Conservation (phyloP, 2,329 filamentous ascomycete genomes). For the Epichloe bromicola region DNA sequence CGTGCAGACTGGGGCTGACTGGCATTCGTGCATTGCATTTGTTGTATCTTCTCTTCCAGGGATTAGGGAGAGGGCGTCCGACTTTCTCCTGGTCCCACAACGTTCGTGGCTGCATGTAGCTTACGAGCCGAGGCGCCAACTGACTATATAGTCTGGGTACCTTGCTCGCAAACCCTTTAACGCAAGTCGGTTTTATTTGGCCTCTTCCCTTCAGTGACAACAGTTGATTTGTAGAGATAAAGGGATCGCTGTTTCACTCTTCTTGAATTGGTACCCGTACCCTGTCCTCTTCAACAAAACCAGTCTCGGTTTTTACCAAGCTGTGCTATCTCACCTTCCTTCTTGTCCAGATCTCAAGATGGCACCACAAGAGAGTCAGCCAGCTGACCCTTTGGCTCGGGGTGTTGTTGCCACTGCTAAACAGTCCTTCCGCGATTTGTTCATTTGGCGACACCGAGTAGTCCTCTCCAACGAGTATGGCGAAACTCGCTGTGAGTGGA, state of each 20-base stretch:
- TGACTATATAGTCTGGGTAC: not conserved
- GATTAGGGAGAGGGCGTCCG: not conserved
- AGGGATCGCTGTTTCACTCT: not conserved
- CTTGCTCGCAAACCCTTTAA: not conserved
- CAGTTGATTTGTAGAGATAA: not conserved
- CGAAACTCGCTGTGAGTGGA: slow-evolving; percentile 56
- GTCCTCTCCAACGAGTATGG: slow-evolving; percentile 51
- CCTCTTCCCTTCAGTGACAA: not conserved
- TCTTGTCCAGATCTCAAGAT: not conserved
- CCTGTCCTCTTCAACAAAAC: not conserved
- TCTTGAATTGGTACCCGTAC: not conserved
- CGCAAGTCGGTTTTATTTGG: not conserved
- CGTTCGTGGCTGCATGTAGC: no score
- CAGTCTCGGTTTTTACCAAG: not conserved
- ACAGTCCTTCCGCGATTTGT: slow-evolving; percentile 51
- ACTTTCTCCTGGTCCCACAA: not conserved
- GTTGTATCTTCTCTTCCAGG: not conserved
- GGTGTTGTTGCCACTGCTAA: slow-evolving; percentile 52
- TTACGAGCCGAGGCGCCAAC: no score
- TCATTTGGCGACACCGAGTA: slow-evolving; percentile 62
- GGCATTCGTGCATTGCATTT: not conserved
- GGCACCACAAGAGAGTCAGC: slow-evolving; percentile 22
- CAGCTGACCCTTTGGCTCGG: slow-evolving; percentile 54
- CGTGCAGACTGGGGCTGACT: not conserved
- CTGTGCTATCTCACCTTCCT: not conserved